phyloP scores from a whole-genome alignment of 371 early-diverging fungal species.

The Mucor lusitanicus region DNA sequence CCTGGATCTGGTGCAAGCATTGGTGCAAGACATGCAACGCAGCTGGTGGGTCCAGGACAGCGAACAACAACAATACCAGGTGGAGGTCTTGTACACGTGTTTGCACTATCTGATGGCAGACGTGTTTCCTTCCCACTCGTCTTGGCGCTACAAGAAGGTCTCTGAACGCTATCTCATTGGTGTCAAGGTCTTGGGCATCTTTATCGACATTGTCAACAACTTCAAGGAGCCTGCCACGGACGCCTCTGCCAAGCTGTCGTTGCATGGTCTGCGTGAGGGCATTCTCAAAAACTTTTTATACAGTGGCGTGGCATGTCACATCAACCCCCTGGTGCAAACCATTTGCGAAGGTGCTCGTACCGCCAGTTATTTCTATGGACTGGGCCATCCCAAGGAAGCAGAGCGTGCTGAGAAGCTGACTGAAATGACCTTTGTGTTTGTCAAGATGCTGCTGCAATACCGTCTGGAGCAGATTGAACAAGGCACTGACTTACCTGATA shows the following conservation, averaged over 20 bases:
- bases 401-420: slow-evolving; percentile 33
- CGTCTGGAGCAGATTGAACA: slow-evolving; percentile 26
- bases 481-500: slow-evolving; percentile 4
- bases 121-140: slow-evolving; percentile 43
- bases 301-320: slow-evolving; percentile 39
- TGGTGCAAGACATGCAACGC: slow-evolving; percentile 40
- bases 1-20: slow-evolving; percentile 40
- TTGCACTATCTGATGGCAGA: slow-evolving; percentile 44
- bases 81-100: slow-evolving; percentile 32
- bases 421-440: slow-evolving; percentile 35
- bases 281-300: slow-evolving; percentile 39
- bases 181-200: slow-evolving; percentile 34
- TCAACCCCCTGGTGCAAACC: slow-evolving; percentile 38
- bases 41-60: slow-evolving; percentile 34
- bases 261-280: slow-evolving; percentile 29
- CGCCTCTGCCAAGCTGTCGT: not conserved
- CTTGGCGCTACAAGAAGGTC: slow-evolving; percentile 45
- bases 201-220: slow-evolving; percentile 34
- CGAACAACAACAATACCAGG: slow-evolving; percentile 20
- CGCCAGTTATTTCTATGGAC: slow-evolving; percentile 34
- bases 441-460: slow-evolving; percentile 36
- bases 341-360: slow-evolving; percentile 34
- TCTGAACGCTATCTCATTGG: slow-evolving; percentile 48
- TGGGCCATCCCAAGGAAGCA: slow-evolving; percentile 33
- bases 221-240: slow-evolving; percentile 10